A percentile compares a stretch with the other conserved stretches of the same genome.
Conservation (phyloP, 176 grass and related monocot species). For the Saccharum officinarum region DNA sequence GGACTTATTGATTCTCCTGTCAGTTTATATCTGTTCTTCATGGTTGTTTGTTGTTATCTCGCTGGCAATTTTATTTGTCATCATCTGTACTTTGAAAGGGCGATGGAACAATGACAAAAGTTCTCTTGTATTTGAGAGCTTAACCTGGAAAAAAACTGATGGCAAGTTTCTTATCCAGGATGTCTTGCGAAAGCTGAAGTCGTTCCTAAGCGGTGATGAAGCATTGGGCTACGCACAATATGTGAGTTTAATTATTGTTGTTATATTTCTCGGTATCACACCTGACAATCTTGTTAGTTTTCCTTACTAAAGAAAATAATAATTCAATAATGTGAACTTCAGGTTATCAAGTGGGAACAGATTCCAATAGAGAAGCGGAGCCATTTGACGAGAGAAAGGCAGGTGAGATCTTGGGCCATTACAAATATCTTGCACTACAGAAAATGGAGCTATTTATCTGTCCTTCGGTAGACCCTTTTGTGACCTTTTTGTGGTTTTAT, state of each 20-base stretch:
- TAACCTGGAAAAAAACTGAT: slow-evolving; percentile 29
- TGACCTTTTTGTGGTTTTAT: slow-evolving; percentile 32
- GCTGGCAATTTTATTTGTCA: not conserved
- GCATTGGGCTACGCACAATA: slow-evolving; percentile 76
- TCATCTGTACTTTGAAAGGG: slow-evolving; percentile 1
- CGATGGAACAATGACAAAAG: not conserved
- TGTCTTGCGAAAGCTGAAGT: slow-evolving; percentile 79
- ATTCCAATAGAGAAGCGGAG: slow-evolving; percentile 74
- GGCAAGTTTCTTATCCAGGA: slow-evolving; percentile 55
- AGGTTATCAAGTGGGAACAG: slow-evolving; percentile 98
- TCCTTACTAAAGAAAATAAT: not conserved
- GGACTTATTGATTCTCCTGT: not conserved
- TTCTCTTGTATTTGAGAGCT: slow-evolving; percentile 15
- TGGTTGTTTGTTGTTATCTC: not conserved
- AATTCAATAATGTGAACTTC: slow-evolving; percentile 21
- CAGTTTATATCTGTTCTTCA: slow-evolving; percentile 9
- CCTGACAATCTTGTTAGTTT: slow-evolving; percentile 16
- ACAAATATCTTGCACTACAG: slow-evolving; percentile 13
- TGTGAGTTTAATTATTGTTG: slow-evolving; percentile 47
- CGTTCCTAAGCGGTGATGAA: slow-evolving; percentile 71
- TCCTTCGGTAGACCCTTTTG: slow-evolving; percentile 1
- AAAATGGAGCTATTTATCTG: not conserved
- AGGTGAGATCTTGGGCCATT: slow-evolving; percentile 46
- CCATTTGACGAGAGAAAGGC: slow-evolving; percentile 85
- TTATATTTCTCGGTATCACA: not conserved